A percentile compares a stretch with the other conserved stretches of the same genome.
Conservation (phyloP, 2,329 filamentous ascomycete genomes). For the Sporothrix pallida region DNA sequence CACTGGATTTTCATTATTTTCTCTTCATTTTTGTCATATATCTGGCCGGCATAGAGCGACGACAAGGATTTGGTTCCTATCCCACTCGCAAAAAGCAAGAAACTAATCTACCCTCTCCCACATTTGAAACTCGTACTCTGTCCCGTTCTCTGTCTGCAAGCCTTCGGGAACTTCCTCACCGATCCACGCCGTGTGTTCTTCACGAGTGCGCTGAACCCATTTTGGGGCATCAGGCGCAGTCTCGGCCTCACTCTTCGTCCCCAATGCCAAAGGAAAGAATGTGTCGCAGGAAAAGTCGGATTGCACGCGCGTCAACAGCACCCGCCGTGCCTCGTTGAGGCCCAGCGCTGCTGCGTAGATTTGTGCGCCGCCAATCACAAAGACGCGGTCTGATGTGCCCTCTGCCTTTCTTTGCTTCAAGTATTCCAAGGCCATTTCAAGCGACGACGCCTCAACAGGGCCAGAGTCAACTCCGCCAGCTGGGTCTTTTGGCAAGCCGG, state of each 20-base stretch:
- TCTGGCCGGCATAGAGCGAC: slow-evolving; percentile 16
- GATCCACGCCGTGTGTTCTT: slow-evolving; percentile 65
- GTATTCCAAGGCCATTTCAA: slow-evolving; percentile 62
- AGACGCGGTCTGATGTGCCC: slow-evolving; percentile 60
- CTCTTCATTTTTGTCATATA: not conserved
- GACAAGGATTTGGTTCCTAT: not conserved
- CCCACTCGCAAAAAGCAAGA: not conserved
- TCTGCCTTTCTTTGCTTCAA: slow-evolving; percentile 37
- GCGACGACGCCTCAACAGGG: slow-evolving; percentile 63
- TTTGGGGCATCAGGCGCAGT: slow-evolving; percentile 39
- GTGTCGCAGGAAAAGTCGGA: slow-evolving; percentile 78
- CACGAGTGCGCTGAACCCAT: slow-evolving; percentile 62
- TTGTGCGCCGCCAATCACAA: slow-evolving; percentile 88
- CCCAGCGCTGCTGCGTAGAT: slow-evolving; percentile 77
- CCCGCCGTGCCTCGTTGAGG: slow-evolving; percentile 61
- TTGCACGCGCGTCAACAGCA: slow-evolving; percentile 73
- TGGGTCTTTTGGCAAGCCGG: slow-evolving; percentile 30
- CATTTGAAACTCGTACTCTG: slow-evolving; percentile 74
- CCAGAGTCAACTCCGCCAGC: slow-evolving; percentile 42
- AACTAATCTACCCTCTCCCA: slow-evolving; percentile 62
- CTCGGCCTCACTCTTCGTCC: slow-evolving; percentile 44
- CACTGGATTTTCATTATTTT: not conserved
- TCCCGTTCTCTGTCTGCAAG: slow-evolving; percentile 66
- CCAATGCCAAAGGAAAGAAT: slow-evolving; percentile 68
- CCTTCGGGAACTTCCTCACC: slow-evolving; percentile 67